Base-by-base conservation (phyloP, 2,329 filamentous ascomycete genomes). In the Alternaria dauci region DNA sequence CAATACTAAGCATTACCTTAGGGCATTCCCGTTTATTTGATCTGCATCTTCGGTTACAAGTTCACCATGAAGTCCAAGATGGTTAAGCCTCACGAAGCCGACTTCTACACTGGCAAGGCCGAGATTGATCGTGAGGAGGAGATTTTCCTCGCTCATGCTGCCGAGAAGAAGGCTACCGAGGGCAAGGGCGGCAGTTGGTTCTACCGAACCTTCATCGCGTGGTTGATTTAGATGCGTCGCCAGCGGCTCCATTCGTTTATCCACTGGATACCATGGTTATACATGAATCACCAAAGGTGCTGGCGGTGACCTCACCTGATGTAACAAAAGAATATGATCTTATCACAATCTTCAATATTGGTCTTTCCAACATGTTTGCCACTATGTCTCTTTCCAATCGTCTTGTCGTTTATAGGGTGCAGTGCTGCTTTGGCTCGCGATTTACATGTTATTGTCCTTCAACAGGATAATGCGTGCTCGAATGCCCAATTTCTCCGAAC, bases 91-190 rank as follows among this genome's bases (percentile, higher is more conserved):
- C 79, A 85, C 60, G 83, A 87, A 69, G 88, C 85, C 32, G 90
- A 93, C 81, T 86, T 93, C 63, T 92, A 86, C 80, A 86, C 86
- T 0, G 91, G 90, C 71, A 93, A 92, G 81, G 89, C 89, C 54
- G 83, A 86, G 61, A 90, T 92, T 66, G 90, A 92, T 77, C 83
- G 87, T 8, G 89, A 93, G 72, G 91, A 93, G 80, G 85, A 87
- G 61, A 88, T 87, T 63, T 93, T 89, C 79, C 70, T 91, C 55
- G 88, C 86, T 11, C 72, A 74, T n/a, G 78, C 86, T 74, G 84
- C 81, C 2, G 79, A 79, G 38, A 76, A 74, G 65, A 70, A 74
- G 23, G 76, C 70, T n/a, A 48, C 56, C 32, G 74, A 78, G 52
- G 73, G 76, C 44, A 72, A 75, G 30, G 60, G 68, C 1, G 80